Conservation (phyloP, 176 grass and related monocot genomes). For the Raddia distichophylla region DNA sequence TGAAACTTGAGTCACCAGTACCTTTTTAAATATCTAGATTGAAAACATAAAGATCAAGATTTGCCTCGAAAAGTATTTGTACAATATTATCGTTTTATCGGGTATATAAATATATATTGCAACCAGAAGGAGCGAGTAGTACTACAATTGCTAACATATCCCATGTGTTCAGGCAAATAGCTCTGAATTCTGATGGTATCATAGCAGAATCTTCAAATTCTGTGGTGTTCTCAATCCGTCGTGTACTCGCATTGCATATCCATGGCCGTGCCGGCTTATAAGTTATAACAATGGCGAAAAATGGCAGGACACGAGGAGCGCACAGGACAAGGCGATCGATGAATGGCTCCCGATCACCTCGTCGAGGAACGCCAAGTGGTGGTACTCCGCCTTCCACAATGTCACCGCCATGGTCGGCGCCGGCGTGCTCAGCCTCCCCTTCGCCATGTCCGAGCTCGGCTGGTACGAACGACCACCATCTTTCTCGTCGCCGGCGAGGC, state of each 20-base stretch:
- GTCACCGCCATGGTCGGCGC: slow-evolving; percentile 97
- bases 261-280: background rate
- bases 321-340: slow-evolving; percentile 51
- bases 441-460: slow-evolving; percentile 83
- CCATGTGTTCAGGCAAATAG: background rate
- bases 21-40: no score
- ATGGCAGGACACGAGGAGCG: slow-evolving; percentile 37
- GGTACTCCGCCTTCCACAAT: slow-evolving; percentile 97
- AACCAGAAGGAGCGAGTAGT: no score
- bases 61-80: no score
- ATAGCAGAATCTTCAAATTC: background rate
- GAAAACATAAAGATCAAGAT: no score
- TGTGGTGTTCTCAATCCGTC: background rate
- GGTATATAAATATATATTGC: no score
- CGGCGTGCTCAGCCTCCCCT: slow-evolving; percentile 85
- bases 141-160: no score
- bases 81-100: no score
- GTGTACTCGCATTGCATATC: background rate
- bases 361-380: slow-evolving; percentile 89
- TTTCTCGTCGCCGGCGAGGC: no score
- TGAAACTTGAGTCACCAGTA: no score
- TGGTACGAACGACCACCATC: slow-evolving; percentile 44
- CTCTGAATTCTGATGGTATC: background rate
- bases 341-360: slow-evolving; percentile 91
- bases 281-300: background rate